Base-by-base conservation (phyloP, 495 filamentous ascomycete genomes). In the Gamarada debralockiae region DNA sequence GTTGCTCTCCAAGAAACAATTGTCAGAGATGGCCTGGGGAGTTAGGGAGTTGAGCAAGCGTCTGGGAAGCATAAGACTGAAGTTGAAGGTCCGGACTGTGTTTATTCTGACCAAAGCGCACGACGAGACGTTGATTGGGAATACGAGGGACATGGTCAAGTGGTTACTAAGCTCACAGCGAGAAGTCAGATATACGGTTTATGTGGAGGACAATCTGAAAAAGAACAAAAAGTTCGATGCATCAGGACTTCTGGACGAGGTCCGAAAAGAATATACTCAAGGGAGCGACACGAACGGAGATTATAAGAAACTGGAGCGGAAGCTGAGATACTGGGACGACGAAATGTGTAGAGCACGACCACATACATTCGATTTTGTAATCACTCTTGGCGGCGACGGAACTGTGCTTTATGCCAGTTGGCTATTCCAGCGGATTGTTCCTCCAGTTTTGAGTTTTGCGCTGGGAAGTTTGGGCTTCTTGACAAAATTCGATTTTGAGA, bases 391-490 rank as follows among this genome's bases (percentile, higher is more conserved):
- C n/a, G 93, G 93, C 9, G 93, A 98, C 64, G 93, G 93, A 13
- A 98, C 93, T 0, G 92, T 98, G 25, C 73, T 98, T 25, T 97
- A 95, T 63, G 89, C 93, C 0, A 90, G 84, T 61, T 98, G 95
- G 92, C 74, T 98, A 25, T 98, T 98, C 66, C 93, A 98, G 74
- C 76, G 89, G n/a, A 84, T 97, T 48, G 92, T 97, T 0, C 93
- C 93, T 4, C 93, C 95, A 0, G 89, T 97, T 5, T 71, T 98
- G 18, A 90, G 89, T 43, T 97, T 98, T 68, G 80, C 90, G 20
- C 69, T 97, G 24, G 93, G 93, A 3, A 96, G 92, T 17, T 70
- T 98, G 22, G 93, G 93, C 0, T 97, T 98, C 63, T 72, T 98
- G 57, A 97, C 95, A 15, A 96, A 96, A 65, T 97, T 97, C 67